Percentiles rank a stretch among this genome's conserved stretches.
Evolutionary conservation across 2,329 filamentous ascomycete species (phyloP).

Genomic region (Cordyceps sp.): DNA sequence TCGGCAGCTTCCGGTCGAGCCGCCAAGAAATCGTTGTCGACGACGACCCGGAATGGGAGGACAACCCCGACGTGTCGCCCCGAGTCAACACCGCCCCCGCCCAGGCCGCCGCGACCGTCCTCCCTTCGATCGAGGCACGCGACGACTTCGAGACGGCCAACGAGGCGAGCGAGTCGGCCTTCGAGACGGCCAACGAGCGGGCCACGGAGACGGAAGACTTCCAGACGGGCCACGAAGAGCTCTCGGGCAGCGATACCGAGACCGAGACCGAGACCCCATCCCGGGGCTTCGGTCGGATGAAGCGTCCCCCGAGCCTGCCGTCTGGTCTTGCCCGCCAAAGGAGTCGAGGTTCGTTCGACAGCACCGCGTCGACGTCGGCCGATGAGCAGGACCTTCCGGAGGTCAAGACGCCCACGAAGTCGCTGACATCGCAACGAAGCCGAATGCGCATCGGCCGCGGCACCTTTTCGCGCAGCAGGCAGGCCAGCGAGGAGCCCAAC

Average conservation of each 20-base stretch:
- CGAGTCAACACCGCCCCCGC: slow-evolving; percentile 8
- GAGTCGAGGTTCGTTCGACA: slow-evolving; percentile 57
- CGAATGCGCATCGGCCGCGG: slow-evolving; percentile 55
- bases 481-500: slow-evolving; percentile 40
- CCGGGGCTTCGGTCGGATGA: slow-evolving; percentile 24
- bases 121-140: slow-evolving; percentile 28
- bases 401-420: slow-evolving; percentile 43
- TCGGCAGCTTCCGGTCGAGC: slow-evolving; percentile 59
- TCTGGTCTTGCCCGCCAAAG: slow-evolving; percentile 20
- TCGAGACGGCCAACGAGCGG: slow-evolving; percentile 59
- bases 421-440: slow-evolving; percentile 49
- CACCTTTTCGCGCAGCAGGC: slow-evolving; percentile 38
- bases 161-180: slow-evolving; percentile 51
- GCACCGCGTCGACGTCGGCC: slow-evolving; percentile 75
- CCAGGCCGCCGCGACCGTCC: slow-evolving; percentile 3
- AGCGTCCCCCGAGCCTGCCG: slow-evolving; percentile 23
- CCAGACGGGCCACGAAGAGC: slow-evolving; percentile 77
- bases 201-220: slow-evolving; percentile 86
- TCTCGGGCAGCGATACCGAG: slow-evolving; percentile 62
- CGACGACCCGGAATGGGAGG: slow-evolving; percentile 84
- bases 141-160: slow-evolving; percentile 71
- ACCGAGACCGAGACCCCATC: slow-evolving; percentile 69
- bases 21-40: slow-evolving; percentile 67
- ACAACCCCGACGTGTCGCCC: slow-evolving; percentile 33
- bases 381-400: slow-evolving; percentile 48